Base-by-base conservation (phyloP, 176 grass and related monocot species). In the Oryza australiensis region DNA sequence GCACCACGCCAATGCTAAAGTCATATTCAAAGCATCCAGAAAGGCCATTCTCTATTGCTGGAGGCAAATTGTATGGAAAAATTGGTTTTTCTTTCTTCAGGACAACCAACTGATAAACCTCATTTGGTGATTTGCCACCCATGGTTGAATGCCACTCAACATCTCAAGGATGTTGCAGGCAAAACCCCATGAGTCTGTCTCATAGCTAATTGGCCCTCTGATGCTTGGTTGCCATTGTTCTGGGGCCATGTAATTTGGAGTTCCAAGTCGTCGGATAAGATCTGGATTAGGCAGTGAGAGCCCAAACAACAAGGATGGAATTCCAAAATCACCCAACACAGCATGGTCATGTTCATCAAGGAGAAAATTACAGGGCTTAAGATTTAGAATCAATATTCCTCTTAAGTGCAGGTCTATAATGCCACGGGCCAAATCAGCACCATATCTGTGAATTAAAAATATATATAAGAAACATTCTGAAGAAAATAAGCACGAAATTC, bases 181-280 rank as follows among this genome's bases (percentile, higher is more conserved):
- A 80, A 99, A 93, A 76, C 91, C 80, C 96, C 96, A 99, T 78
- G 91, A 90, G 68, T 99, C 96, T 29, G 91, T 91, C 68, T 98
- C 92, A 45, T 84, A 92, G 86, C 91, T 90, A 82, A 99, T 85
- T 0, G 93, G 93, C 30, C 96, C 96, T 35, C 93, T 89, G 41
- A 94, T 90, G 64, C 79, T 90, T 70, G 96, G 96, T 69, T 94
- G 79, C 92, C 92, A 95, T 80, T 99, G 96, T 79, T 99, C 96
- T 57, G 96, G 96, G 53, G 96, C 91, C 96, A 99, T 99, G 62
- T 99, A 95, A 85, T 93, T 95, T 76, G 93, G 93, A 77, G 96
- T 93, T 23, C 96, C 96, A 42, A 95, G 82, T 79, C 93, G 83
- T 72, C 94, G 93, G 67, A 90, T 79, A 68, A 95, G 75, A 51